Percentiles rank a stretch among this genome's conserved stretches.
phyloP scores from a whole-genome alignment of 352 stramenopile species.

The Thalassiosira hispida region DNA sequence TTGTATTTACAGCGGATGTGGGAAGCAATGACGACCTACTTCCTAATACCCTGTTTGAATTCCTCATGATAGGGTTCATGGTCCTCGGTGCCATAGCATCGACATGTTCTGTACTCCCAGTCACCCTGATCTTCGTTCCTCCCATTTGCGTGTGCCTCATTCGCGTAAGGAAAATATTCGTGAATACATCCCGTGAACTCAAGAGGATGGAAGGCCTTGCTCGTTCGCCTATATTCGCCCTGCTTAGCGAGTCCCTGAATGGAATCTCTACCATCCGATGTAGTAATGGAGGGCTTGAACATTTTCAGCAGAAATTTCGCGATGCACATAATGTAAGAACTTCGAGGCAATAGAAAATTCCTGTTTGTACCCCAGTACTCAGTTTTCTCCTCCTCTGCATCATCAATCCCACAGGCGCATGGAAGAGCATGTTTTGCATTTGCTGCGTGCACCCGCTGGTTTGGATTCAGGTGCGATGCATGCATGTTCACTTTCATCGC shows the following conservation, averaged over 20 bases:
- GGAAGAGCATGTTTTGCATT: constrained; percentile 76
- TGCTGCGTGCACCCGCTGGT: constrained; percentile 67
- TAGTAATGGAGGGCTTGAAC: constrained; percentile 65
- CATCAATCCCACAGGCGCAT: no score
- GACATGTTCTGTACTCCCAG: constrained; percentile 76
- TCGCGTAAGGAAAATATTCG: constrained; percentile 65
- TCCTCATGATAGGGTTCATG: constrained; percentile 73
- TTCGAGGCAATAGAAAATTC: background rate
- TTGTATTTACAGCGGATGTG: constrained; percentile 69
- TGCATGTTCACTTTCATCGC: constrained; percentile 71
- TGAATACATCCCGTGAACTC: constrained; percentile 88
- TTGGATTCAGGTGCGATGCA: constrained; percentile 75
- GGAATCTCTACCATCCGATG: constrained; percentile 91
- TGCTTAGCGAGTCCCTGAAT: constrained; percentile 89
- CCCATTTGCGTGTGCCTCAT: constrained; percentile 77
- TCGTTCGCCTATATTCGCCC: constrained; percentile 88
- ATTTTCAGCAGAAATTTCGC: constrained; percentile 78
- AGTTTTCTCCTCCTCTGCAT: background rate
- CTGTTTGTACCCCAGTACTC: background rate
- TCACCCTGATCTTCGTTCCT: constrained; percentile 72
- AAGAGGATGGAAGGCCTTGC: constrained; percentile 96
- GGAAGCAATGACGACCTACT: constrained; percentile 87
- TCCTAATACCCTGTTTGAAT: constrained; percentile 79
- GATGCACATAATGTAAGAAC: constrained; percentile 57
- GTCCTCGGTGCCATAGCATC: constrained; percentile 81